phyloP scores from a whole-genome alignment of 768 basidiomycete genomes.

The Rhodotorula kratochvilovae region DNA sequence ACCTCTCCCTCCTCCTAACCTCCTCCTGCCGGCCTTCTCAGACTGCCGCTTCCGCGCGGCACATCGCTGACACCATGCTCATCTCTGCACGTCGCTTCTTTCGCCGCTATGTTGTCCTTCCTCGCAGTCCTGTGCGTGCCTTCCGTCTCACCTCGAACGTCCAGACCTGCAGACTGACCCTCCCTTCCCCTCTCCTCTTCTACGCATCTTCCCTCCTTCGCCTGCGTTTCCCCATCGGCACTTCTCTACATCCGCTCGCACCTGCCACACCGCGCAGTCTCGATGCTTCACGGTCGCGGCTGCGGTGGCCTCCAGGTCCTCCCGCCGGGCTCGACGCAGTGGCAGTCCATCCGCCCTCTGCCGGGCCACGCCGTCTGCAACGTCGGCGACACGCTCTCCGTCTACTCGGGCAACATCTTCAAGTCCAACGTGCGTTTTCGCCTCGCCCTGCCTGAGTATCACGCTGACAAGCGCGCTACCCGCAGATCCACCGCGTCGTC shows the following conservation, averaged over 20 bases:
- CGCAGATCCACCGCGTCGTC: constrained; percentile 36
- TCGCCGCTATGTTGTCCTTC: neutral
- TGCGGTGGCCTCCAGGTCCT: constrained; percentile 38
- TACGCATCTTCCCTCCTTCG: no score
- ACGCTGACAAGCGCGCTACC: neutral
- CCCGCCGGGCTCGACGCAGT: constrained; percentile 24
- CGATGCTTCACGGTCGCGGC: constrained; percentile 36
- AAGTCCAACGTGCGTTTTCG: constrained; percentile 16
- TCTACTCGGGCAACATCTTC: constrained; percentile 36
- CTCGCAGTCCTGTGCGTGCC: neutral
- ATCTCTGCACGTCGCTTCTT: neutral
- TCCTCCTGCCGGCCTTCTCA: no score
- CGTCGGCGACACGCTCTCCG: constrained; percentile 35
- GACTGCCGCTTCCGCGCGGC: no score
- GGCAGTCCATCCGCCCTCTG: constrained; percentile 34
- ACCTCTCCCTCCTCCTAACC: no score
- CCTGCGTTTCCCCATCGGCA: no score
- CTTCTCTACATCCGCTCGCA: no score
- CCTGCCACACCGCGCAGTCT: constrained; percentile 2
- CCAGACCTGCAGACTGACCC: no score
- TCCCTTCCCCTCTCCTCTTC: neutral
- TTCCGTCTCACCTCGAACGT: no score
- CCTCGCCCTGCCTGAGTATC: no score
- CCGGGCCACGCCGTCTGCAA: constrained; percentile 39
- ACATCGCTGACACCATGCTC: no score